These are phyloP conservation scores for Botrytis sinoallii DNA, from an alignment of 2,329 filamentous ascomycete species.

Conservation along the genomic window DNA sequence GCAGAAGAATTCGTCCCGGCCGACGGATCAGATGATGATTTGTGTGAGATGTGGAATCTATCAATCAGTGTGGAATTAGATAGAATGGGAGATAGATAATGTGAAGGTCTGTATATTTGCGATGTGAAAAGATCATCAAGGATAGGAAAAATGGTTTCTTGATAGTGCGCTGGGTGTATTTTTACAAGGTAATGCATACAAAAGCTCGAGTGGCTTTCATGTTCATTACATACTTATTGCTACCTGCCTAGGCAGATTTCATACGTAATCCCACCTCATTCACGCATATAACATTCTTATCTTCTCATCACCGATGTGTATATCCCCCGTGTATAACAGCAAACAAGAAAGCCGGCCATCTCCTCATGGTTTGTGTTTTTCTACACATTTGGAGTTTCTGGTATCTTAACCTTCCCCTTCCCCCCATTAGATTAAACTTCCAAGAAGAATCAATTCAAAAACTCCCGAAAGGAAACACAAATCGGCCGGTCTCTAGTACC, in stretches of 20 bases:
- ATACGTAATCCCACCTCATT: neutral
- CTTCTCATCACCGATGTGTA: neutral
- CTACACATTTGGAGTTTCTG: neutral
- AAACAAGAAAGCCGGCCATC: neutral
- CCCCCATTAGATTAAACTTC: neutral
- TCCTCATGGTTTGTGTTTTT: neutral
- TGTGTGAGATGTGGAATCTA: neutral
- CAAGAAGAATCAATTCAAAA: neutral
- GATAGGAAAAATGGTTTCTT: neutral
- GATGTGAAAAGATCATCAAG: neutral
- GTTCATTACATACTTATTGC: neutral
- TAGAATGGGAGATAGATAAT: neutral
- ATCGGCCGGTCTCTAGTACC: neutral
- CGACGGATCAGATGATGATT: neutral
- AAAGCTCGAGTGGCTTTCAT: neutral
- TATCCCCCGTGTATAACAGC: neutral
- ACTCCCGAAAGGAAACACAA: neutral
- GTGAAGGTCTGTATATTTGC: neutral
- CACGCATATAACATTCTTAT: neutral
- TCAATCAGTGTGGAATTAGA: neutral
- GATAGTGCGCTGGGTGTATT: neutral
- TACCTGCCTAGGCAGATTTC: neutral
- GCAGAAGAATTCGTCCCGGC: no score
- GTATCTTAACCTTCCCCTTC: neutral
- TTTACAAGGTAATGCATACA: accelerated